Percentiles rank a stretch among this genome's conserved stretches.
phyloP scores from a whole-genome alignment of 2,329 filamentous ascomycete species.

The Lasiodiplodia theobromae region DNA sequence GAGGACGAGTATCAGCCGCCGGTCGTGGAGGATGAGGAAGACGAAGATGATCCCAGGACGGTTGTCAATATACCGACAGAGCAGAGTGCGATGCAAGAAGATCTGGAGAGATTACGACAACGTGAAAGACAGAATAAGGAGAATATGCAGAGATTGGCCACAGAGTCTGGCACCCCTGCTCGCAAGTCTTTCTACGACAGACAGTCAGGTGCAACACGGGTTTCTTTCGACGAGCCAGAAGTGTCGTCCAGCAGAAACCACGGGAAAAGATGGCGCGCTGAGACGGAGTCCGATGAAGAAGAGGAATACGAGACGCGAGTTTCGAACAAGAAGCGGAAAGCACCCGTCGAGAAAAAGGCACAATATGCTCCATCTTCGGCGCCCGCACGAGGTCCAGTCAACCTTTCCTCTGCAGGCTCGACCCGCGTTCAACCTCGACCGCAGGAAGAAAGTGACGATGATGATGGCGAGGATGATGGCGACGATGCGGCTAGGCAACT shows the following conservation, averaged over 20 bases:
- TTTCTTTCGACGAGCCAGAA: conserved; percentile 44
- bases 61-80: conserved; percentile 18
- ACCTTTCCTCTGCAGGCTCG: not conserved
- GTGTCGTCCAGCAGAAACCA: conserved; percentile 33
- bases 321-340: conserved; percentile 41
- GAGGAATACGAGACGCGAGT: conserved; percentile 53
- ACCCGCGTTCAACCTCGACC: not conserved
- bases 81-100: conserved; percentile 30
- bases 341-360: conserved; percentile 36
- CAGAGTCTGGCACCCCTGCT: not conserved
- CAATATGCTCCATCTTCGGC: not conserved
- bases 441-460: not conserved
- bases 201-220: conserved; percentile 47
- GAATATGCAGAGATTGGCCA: not conserved
- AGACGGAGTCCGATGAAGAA: conserved; percentile 43
- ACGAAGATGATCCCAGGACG: conserved; percentile 29
- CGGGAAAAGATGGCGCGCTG: conserved; percentile 38
- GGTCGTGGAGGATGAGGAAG: conserved; percentile 36
- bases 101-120: conserved; percentile 31
- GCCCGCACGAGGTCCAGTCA: not conserved
- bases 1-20: conserved; percentile 31
- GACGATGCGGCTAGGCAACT: not conserved
- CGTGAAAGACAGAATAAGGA: conserved; percentile 32
- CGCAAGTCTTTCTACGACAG: conserved; percentile 47
- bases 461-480: not conserved